These are phyloP conservation scores for Penicillium digitatum DNA, from an alignment of 2,329 filamentous ascomycete genomes.

Conservation along the genomic window DNA sequence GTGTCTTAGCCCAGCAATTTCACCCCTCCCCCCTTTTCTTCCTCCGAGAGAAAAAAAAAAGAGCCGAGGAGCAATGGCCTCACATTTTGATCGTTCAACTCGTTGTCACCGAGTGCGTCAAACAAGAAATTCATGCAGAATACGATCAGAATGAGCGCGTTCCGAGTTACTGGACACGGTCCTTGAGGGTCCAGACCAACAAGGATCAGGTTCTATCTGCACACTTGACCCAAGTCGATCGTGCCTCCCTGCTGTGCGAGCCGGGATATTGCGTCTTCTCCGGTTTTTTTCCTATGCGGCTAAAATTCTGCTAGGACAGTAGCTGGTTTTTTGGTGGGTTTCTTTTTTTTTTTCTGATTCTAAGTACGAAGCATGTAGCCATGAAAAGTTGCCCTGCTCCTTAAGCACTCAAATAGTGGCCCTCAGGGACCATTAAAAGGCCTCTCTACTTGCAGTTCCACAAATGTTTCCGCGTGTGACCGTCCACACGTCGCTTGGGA, in stretches of 20 bases:
- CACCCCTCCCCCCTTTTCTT: background rate
- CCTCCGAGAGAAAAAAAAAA: background rate
- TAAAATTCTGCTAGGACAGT: background rate
- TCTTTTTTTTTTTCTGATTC: background rate
- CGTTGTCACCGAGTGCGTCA: background rate
- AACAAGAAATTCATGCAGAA: slow-evolving; percentile 9
- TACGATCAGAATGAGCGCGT: slow-evolving; percentile 1
- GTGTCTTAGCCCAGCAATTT: slow-evolving; percentile 10
- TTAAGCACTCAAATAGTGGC: background rate
- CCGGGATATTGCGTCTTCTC: slow-evolving; percentile 2
- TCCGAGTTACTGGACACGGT: slow-evolving; percentile 7
- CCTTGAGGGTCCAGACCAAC: slow-evolving; percentile 23
- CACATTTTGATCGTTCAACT: background rate
- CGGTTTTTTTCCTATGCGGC: background rate
- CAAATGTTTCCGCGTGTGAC: slow-evolving; percentile 10
- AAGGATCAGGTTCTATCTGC: background rate
- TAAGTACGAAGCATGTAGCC: too few relatives aligned
- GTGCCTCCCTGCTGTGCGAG: slow-evolving; percentile 8
- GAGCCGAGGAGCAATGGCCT: background rate
- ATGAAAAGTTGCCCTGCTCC: background rate
- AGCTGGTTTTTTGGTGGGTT: background rate
- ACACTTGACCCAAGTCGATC: slow-evolving; percentile 6
- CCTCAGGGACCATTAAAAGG: background rate
- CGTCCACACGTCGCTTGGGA: background rate
- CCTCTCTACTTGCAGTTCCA: background rate